These are phyloP conservation scores for Craspedostauros australis DNA, from an alignment of 108 stramenopile genomes.

Conservation along the genomic window DNA sequence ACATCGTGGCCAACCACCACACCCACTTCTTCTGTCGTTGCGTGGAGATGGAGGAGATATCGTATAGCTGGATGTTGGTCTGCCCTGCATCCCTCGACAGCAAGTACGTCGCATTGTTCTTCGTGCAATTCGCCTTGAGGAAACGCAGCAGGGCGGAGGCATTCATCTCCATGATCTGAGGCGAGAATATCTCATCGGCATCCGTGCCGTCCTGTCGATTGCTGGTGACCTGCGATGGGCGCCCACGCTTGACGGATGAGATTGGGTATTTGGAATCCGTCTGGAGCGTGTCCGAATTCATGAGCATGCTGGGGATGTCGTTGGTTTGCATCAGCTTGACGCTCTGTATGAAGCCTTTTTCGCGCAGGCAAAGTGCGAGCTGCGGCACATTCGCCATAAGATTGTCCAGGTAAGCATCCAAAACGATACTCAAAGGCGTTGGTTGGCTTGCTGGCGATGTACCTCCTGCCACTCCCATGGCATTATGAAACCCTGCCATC, in stretches of 20 bases:
- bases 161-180: conserved; percentile 83
- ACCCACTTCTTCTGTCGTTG: conserved; percentile 79
- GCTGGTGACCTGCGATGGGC: not conserved
- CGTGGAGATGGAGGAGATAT: conserved; percentile 68
- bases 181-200: conserved; percentile 55
- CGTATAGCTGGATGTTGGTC: conserved; percentile 74
- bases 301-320: conserved; percentile 65
- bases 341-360: conserved; percentile 76
- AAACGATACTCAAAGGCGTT: conserved; percentile 55
- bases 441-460: no score
- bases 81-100: conserved; percentile 49
- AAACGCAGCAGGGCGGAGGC: conserved; percentile 71
- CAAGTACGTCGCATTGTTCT: conserved; percentile 75
- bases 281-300: conserved; percentile 66
- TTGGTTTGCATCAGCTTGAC: conserved; percentile 71
- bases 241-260: not conserved
- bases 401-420: conserved; percentile 83
- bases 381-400: conserved; percentile 87
- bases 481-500: no score
- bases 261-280: conserved; percentile 9
- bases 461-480: no score
- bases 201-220: not conserved
- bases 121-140: conserved; percentile 74
- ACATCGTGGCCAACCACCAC: conserved; percentile 82
- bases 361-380: conserved; percentile 68